Evolutionary conservation across 179 eudicot species (phyloP).

Genomic region (Beta lomatogona): DNA sequence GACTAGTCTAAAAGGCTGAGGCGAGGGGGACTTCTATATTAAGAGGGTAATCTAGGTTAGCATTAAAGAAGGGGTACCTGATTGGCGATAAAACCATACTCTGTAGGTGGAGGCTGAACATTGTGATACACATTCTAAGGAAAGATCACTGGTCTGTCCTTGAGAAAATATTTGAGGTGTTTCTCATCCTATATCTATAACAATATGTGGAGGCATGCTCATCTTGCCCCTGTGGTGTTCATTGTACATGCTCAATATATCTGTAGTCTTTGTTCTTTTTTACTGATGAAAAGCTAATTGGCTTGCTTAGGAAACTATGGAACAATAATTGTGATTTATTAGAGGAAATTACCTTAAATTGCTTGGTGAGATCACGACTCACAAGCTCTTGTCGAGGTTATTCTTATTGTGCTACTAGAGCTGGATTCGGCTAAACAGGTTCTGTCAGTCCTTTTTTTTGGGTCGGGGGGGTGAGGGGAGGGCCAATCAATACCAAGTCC

Average conservation of each 20-base stretch:
- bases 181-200: background rate
- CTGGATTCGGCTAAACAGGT: background rate
- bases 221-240: background rate
- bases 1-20: background rate
- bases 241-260: background rate
- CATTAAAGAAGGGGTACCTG: background rate
- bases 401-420: too few relatives aligned
- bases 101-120: background rate
- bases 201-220: background rate
- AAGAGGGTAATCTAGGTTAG: background rate
- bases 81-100: background rate
- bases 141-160: background rate
- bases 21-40: background rate
- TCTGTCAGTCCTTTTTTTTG: background rate
- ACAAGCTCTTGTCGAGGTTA: background rate
- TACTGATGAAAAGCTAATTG: background rate
- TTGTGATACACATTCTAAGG: background rate
- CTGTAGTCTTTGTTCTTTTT: too few relatives aligned
- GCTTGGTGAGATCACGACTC: background rate
- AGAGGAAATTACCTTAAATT: background rate
- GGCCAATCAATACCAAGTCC: background rate
- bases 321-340: background rate
- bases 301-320: too few relatives aligned
- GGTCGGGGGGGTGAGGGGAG: too few relatives aligned
- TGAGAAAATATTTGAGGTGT: background rate